Evolutionary conservation across 2,329 filamentous ascomycete species (phyloP).

Genomic region (Colletotrichum brevisporum): DNA sequence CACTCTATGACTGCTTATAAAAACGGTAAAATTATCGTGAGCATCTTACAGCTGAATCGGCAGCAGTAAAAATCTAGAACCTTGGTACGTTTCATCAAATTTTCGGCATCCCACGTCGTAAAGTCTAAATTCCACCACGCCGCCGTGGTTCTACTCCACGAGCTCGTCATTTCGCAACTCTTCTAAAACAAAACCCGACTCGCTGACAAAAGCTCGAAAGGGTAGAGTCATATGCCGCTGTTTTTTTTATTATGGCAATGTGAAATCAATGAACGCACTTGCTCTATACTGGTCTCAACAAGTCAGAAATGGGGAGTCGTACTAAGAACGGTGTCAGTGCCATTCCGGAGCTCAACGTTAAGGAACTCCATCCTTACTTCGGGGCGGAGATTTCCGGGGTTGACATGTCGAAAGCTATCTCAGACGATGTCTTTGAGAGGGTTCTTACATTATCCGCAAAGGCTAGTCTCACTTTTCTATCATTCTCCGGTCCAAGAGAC

Average conservation of each 20-base stretch:
- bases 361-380: constrained; percentile 15
- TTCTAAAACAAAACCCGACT: not conserved
- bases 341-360: not conserved
- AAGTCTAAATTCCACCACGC: not conserved
- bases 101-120: not conserved
- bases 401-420: not conserved
- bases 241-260: not conserved
- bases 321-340: not conserved
- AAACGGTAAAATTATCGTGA: not conserved
- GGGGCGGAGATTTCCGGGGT: constrained; percentile 20
- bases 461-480: not conserved
- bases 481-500: not conserved
- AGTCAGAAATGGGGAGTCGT: not conserved
- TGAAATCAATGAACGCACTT: not conserved
- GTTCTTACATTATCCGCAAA: constrained; percentile 17
- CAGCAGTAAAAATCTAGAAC: not conserved
- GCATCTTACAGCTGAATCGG: not conserved
- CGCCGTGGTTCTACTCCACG: not conserved
- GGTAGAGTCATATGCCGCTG: not conserved
- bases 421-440: not conserved
- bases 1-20: not conserved
- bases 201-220: not conserved
- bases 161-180: not conserved
- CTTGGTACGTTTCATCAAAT: not conserved
- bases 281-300: not conserved